Percentiles rank a stretch among this genome's conserved stretches.
Evolutionary conservation across 306 rosid genomes (phyloP).

Genomic region (Rubus parviflorus): DNA sequence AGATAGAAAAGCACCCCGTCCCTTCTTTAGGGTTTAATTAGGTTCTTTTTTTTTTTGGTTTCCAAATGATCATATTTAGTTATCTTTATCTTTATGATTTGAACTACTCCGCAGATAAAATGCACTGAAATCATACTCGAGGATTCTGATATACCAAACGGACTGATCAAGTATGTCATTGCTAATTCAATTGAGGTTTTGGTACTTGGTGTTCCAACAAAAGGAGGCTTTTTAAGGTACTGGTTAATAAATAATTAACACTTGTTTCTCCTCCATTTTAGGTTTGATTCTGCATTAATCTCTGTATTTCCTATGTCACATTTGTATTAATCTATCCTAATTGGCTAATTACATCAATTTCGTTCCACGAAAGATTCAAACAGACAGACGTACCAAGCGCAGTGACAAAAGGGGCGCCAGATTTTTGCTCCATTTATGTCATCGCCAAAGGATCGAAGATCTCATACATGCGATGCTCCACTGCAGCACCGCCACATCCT

Average conservation of each 20-base stretch:
- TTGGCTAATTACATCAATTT: neutral
- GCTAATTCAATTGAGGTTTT: slow-evolving; percentile 51
- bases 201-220: slow-evolving; percentile 79
- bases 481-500: slow-evolving; percentile 21
- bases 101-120: slow-evolving; percentile 48
- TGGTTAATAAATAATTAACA: neutral
- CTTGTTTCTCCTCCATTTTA: neutral
- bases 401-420: slow-evolving; percentile 67
- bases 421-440: slow-evolving; percentile 77
- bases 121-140: slow-evolving; percentile 69
- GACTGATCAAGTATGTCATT: slow-evolving; percentile 44
- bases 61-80: too few species aligned
- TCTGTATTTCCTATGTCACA: neutral
- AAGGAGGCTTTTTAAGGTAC: slow-evolving; percentile 65
- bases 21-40: too few species aligned
- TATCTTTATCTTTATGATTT: neutral
- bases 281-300: neutral
- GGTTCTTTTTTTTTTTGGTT: too few species aligned
- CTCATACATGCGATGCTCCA: slow-evolving; percentile 31
- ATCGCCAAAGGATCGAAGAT: slow-evolving; percentile 69
- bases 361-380: slow-evolving; percentile 55
- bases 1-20: too few species aligned
- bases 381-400: slow-evolving; percentile 54
- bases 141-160: slow-evolving; percentile 54
- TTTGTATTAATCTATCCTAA: neutral